Conservation (phyloP, 2,329 filamentous ascomycete genomes). For the Penicillium crustosum region DNA sequence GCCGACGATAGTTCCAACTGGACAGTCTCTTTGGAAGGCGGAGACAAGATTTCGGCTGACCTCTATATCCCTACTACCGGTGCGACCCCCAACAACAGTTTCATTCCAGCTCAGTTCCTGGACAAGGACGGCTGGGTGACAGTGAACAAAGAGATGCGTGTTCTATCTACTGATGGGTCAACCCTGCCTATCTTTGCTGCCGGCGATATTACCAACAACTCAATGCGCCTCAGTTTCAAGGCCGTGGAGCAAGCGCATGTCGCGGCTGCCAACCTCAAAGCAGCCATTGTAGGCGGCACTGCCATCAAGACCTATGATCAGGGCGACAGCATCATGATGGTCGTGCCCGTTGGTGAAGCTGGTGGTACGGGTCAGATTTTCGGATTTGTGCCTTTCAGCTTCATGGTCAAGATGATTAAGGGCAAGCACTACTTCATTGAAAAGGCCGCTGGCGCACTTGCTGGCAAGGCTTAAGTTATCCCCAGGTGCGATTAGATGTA, state of each 20-base stretch:
- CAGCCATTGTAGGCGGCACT: conserved; percentile 24
- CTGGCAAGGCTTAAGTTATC: conserved; percentile 16
- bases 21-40: conserved; percentile 48
- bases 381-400: conserved; percentile 40
- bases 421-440: conserved; percentile 43
- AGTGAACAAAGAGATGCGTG: conserved; percentile 42
- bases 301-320: conserved; percentile 25
- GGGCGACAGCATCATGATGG: conserved; percentile 28
- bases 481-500: neutral
- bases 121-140: conserved; percentile 50
- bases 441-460: conserved; percentile 21
- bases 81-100: conserved; percentile 53
- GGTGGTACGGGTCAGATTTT: conserved; percentile 34
- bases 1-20: conserved; percentile 38
- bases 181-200: conserved; percentile 30
- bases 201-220: conserved; percentile 34
- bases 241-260: conserved; percentile 28
- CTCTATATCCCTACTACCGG: conserved; percentile 56
- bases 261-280: conserved; percentile 30
- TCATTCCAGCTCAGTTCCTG: conserved; percentile 51
- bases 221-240: conserved; percentile 29
- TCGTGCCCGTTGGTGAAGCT: conserved; percentile 30
- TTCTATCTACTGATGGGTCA: conserved; percentile 16
- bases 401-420: conserved; percentile 47
- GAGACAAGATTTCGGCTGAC: conserved; percentile 50